Evolutionary conservation across 2,329 filamentous ascomycete genomes (phyloP), one percentile per base, ranked within the genome.

Genomic region (Pseudogymnoascus sp.): DNA sequence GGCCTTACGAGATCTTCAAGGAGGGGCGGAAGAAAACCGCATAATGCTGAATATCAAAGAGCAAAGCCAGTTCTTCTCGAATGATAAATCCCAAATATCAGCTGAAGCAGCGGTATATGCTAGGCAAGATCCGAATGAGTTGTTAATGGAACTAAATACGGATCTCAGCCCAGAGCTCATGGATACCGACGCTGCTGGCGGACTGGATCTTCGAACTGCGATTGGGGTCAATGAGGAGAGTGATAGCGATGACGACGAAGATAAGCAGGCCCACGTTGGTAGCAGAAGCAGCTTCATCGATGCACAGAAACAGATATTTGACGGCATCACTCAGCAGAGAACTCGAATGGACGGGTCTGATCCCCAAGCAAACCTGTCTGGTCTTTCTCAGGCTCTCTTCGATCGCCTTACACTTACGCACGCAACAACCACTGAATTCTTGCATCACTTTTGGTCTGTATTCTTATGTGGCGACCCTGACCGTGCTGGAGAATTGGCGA

Each of bases 401-500:
- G 85, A 88, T 66, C 81, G 81, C 15, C 71, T 89, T n/a, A 80
- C 78, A 10, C 79, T 89, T 61, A 96, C 93, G 0, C 92, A 97
- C 72, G 92, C 92, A 60, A 99, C 94, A 0, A 95, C 91, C 0
- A 88, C 90, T 37, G 94, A 99, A 71, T 99, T 97, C 70, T 78
- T 99, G n/a, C 90, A 93, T 68, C 95, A 97, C 73, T 99, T 99
- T 77, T 99, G 93, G 93, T 83, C 84, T 35, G 86, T 92, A 0
- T 99, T 96, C 70, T 81, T 96, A 26, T 97, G 92, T 0, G 93
- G 92, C 11, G 90, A 97, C 70, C 77, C 89, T 0, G 87, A 90
- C 63, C 86, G 90, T 35, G 90, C 90, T 0, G 81, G 81, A 41
- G 93, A 99, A 74, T 81, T 97, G 11, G 85, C 86, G 5, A 91